phyloP scores from a whole-genome alignment of 2,329 filamentous ascomycete species.

The Phoma sp. region DNA sequence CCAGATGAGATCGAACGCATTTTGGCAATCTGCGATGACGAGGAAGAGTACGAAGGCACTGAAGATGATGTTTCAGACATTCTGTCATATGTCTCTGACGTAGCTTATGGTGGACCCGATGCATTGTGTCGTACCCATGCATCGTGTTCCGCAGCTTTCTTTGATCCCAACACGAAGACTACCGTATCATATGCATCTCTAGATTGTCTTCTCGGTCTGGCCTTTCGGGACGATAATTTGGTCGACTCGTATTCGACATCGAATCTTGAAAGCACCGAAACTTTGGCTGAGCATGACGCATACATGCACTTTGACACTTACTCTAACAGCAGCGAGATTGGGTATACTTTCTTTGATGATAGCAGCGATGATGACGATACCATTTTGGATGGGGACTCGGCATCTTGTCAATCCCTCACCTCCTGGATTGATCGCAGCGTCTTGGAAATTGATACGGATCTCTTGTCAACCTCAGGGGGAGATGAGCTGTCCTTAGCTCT shows the following conservation, averaged over 20 bases:
- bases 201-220: not conserved
- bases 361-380: not conserved
- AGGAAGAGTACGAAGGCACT: not conserved
- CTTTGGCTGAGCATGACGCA: too few species aligned
- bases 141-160: constrained; percentile 6
- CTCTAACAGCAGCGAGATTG: too few species aligned
- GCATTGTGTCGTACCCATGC: constrained; percentile 1
- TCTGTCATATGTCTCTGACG: not conserved
- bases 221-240: not conserved
- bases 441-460: not conserved
- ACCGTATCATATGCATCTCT: not conserved
- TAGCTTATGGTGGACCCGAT: not conserved
- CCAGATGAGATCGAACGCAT: not conserved
- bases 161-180: not conserved
- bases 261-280: too few species aligned
- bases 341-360: not conserved
- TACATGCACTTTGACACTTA: too few species aligned
- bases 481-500: not conserved
- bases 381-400: too few species aligned
- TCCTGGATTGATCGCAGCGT: not conserved
- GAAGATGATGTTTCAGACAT: not conserved
- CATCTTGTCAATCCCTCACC: not conserved
- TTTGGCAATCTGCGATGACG: not conserved
- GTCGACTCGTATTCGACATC: too few species aligned
- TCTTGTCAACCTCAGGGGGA: constrained; percentile 1